Conservation (phyloP, 2,329 filamentous ascomycete genomes). For the Penicillium decumbens region DNA sequence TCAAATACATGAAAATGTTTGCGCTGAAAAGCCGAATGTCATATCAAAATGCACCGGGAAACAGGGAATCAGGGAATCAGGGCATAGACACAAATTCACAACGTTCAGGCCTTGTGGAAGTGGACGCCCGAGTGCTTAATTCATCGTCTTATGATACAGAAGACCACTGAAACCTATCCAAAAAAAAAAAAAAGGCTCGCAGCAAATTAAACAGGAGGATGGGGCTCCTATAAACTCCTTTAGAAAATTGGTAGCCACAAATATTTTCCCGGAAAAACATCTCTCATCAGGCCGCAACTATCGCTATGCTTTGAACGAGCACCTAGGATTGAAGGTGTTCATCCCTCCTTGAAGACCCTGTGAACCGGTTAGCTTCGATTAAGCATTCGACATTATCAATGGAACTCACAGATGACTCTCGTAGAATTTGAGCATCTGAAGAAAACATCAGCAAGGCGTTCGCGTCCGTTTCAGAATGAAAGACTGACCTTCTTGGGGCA, state of each 20-base stretch:
- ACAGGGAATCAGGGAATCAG: too few relatives aligned
- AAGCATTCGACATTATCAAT: not conserved
- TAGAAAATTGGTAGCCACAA: not conserved
- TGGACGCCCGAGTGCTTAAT: too few relatives aligned
- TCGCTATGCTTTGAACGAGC: not conserved
- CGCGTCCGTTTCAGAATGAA: not conserved
- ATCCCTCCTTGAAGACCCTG: slow-evolving; percentile 36
- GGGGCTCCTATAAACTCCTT: slow-evolving; percentile 7
- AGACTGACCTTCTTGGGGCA: slow-evolving; percentile 40
- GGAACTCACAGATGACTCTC: slow-evolving; percentile 45
- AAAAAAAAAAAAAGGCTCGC: slow-evolving; percentile 1
- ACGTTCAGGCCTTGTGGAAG: not conserved
- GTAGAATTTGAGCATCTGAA: slow-evolving; percentile 48
- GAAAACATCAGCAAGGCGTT: not conserved
- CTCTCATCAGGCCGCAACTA: not conserved
- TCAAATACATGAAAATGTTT: not conserved
- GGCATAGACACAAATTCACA: not conserved
- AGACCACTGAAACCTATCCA: not conserved
- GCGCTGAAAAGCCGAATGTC: not conserved
- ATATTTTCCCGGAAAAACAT: not conserved
- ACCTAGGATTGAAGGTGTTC: not conserved
- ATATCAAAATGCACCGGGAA: too few relatives aligned
- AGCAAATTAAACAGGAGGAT: not conserved
- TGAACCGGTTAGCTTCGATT: slow-evolving; percentile 14
- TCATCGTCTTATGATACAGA: slow-evolving; percentile 2